Base-by-base conservation (phyloP, 805 yeast species). In the Torulaspora quercuum region DNA sequence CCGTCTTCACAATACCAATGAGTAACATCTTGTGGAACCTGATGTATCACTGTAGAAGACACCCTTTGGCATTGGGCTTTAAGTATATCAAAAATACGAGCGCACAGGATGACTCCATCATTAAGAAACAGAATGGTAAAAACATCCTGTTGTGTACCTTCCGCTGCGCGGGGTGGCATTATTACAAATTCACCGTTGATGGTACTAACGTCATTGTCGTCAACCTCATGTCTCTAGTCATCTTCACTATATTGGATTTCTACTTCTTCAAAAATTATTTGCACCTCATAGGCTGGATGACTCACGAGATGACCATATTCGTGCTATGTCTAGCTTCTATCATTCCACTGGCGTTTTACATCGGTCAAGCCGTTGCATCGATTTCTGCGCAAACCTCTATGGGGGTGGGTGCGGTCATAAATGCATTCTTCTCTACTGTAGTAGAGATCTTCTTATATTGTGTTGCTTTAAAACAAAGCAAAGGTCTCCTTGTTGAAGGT, bases 321-420 rank as follows among this genome's bases (percentile, higher is more conserved):
- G 68, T 76, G 29, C 64, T 87, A 11, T 83, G 96, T 58, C 64
- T 92, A 40, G 69, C 83, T 32, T 84, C 96, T 1, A 86, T 92
- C 41, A 75, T 92, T 23, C 98, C 98, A 5, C 68, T 92, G 48
- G 97, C 98, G 0, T 90, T 92, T 57, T 92, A 88, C 63, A 89
- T 92, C 50, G 98, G 98, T 3, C 97, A 90, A 62, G 97, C 97
- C 5, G 98, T 92, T n/a, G 98, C 98, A 0, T 89, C 97, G 2
- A 92, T 92, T 41, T 84, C 95, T 5, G 97, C 98, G 0, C 98
- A 92, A 65, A 86, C 97, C 0, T 89, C 97, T 0, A 92, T 92
- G 98, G 97, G 97, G 18, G 79, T 92, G 42, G 97, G 97, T 67
- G 98, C 98, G 1, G 96, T 89, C 0, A 88, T 92, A 51, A 92